Evolutionary conservation across 2,329 filamentous ascomycete species (phyloP).

Genomic region (Cytospora piceae): DNA sequence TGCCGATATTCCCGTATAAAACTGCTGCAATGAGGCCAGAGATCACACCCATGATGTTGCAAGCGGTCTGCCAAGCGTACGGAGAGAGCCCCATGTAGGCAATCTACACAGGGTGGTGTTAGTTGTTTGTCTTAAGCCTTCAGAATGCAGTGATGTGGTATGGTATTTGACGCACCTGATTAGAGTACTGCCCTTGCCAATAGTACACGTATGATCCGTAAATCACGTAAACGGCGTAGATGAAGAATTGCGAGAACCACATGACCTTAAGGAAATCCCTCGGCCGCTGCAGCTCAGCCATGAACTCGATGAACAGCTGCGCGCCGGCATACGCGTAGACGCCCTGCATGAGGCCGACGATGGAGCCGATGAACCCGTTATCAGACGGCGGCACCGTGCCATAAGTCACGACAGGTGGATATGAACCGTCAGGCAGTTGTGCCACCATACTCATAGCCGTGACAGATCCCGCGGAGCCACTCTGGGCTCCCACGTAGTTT

Average conservation of each 20-base stretch:
- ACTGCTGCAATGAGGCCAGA: constrained; percentile 49
- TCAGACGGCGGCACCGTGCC: constrained; percentile 44
- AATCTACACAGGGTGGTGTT: constrained; percentile 40
- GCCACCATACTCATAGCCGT: constrained; percentile 36
- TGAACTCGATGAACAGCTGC: constrained; percentile 58
- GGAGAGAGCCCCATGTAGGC: constrained; percentile 45
- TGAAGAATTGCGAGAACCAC: constrained; percentile 43
- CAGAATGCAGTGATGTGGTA: neutral
- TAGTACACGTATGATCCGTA: constrained; percentile 46
- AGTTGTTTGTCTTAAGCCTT: neutral
- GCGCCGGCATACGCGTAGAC: constrained; percentile 61
- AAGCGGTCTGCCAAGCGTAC: constrained; percentile 48
- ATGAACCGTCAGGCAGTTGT: constrained; percentile 38
- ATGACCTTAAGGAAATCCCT: constrained; percentile 47
- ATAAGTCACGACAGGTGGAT: constrained; percentile 42
- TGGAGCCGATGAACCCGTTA: constrained; percentile 46
- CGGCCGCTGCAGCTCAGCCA: constrained; percentile 52
- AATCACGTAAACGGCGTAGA: constrained; percentile 44
- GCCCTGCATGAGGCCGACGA: constrained; percentile 54
- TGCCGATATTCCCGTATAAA: constrained; percentile 56
- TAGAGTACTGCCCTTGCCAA: constrained; percentile 50
- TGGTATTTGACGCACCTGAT: constrained; percentile 13
- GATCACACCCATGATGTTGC: constrained; percentile 47
- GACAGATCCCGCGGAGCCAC: constrained; percentile 36
- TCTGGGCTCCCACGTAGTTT: constrained; percentile 45